Percentiles rank a stretch among this genome's conserved stretches.
These are phyloP conservation scores for Bipolaris zeicola DNA, from an alignment of 2,329 filamentous ascomycete genomes.

Conservation along the genomic window DNA sequence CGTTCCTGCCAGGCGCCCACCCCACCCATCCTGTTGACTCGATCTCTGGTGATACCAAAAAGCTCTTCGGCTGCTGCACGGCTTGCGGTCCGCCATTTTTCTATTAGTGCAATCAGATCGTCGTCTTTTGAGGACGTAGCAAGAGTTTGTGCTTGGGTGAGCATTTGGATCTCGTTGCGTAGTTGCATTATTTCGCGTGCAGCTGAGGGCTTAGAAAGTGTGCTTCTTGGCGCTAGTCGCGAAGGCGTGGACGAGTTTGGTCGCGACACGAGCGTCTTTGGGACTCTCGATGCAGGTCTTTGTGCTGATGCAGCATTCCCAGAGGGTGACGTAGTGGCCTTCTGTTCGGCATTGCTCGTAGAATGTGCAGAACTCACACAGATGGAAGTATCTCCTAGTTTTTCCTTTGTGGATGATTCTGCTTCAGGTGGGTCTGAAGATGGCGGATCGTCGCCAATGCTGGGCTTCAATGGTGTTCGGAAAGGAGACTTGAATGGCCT, in stretches of 20 bases:
- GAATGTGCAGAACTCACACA: background rate
- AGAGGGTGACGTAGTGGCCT: background rate
- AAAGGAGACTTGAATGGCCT: slow-evolving; percentile 77
- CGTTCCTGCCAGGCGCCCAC: slow-evolving; percentile 59
- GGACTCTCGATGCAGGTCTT: slow-evolving; percentile 8
- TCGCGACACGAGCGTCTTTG: slow-evolving; percentile 23
- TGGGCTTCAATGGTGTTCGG: slow-evolving; percentile 51
- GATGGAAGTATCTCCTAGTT: background rate
- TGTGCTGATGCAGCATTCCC: background rate
- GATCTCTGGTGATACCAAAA: slow-evolving; percentile 64
- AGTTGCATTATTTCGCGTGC: slow-evolving; percentile 41
- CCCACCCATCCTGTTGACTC: slow-evolving; percentile 68
- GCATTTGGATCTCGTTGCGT: slow-evolving; percentile 48
- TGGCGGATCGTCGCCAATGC: slow-evolving; percentile 27
- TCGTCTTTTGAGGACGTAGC: slow-evolving; percentile 52
- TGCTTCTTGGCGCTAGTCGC: slow-evolving; percentile 19
- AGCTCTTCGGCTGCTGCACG: slow-evolving; percentile 71
- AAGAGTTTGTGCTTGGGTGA: slow-evolving; percentile 50
- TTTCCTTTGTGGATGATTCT: slow-evolving; percentile 4
- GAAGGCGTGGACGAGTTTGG: slow-evolving; percentile 18
- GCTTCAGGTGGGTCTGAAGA: slow-evolving; percentile 34
- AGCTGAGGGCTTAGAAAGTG: slow-evolving; percentile 31
- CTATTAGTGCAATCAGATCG: slow-evolving; percentile 62
- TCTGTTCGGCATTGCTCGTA: background rate
- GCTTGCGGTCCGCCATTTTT: slow-evolving; percentile 66